Evolutionary conservation across 2,329 filamentous ascomycete genomes (phyloP).

Genomic region (Paraphaeosphaeria minitans): DNA sequence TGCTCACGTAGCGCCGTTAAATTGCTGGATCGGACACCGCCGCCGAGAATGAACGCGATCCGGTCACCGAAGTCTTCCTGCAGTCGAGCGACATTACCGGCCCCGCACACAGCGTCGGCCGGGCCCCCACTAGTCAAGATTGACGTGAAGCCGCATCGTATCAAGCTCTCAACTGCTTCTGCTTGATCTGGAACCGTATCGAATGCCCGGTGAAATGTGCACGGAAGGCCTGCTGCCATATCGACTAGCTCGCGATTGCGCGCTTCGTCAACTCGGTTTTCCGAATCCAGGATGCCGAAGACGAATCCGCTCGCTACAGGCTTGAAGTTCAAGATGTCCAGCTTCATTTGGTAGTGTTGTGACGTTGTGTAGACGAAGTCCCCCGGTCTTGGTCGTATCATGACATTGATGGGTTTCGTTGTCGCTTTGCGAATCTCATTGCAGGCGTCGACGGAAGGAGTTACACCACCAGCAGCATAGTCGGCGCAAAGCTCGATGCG

Average conservation of each 20-base stretch:
- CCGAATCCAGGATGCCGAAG: slow-evolving; percentile 53
- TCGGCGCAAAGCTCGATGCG: slow-evolving; percentile 58
- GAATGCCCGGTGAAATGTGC: slow-evolving; percentile 62
- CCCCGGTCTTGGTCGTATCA: slow-evolving; percentile 58
- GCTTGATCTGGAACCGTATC: slow-evolving; percentile 48
- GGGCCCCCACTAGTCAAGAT: slow-evolving; percentile 57
- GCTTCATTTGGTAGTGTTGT: slow-evolving; percentile 54
- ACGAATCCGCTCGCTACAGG: slow-evolving; percentile 56
- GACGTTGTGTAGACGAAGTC: slow-evolving; percentile 51
- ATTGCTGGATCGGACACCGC: slow-evolving; percentile 56
- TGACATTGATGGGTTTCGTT: slow-evolving; percentile 55
- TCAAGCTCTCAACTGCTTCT: slow-evolving; percentile 45
- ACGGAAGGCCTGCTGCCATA: slow-evolving; percentile 50
- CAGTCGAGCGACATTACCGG: slow-evolving; percentile 38
- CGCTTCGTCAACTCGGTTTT: slow-evolving; percentile 46
- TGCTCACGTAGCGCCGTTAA: slow-evolving; percentile 39
- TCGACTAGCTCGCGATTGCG: slow-evolving; percentile 51
- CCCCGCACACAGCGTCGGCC: slow-evolving; percentile 43
- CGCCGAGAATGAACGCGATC: slow-evolving; percentile 57
- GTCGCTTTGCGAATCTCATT: slow-evolving; percentile 28
- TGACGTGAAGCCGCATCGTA: slow-evolving; percentile 51
- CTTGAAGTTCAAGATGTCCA: slow-evolving; percentile 46
- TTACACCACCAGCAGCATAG: slow-evolving; percentile 50
- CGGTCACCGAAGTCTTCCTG: slow-evolving; percentile 34
- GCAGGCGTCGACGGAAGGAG: slow-evolving; percentile 43